Evolutionary conservation across 768 basidiomycete species (phyloP).

Genomic region (Leucogyrophana mollusca): DNA sequence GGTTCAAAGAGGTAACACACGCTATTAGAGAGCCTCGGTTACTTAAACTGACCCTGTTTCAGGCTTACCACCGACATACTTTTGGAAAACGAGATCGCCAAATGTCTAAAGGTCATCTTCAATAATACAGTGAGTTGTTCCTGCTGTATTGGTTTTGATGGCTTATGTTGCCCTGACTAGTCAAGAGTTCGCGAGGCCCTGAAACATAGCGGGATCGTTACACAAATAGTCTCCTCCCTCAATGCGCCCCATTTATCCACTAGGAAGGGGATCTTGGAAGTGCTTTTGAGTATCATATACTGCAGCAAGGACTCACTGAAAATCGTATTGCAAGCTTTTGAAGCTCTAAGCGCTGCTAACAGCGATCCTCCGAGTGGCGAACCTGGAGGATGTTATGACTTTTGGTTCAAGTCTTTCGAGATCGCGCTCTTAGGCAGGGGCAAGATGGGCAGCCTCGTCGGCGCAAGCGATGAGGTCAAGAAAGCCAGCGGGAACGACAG

Average conservation of each 20-base stretch:
- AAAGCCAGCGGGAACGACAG: slow-evolving; percentile 63
- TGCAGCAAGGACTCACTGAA: slow-evolving; percentile 60
- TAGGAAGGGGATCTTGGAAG: slow-evolving; percentile 75
- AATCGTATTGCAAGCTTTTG: slow-evolving; percentile 74
- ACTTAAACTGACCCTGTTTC: slow-evolving; percentile 6
- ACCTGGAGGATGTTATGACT: slow-evolving; percentile 66
- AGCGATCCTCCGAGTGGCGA: slow-evolving; percentile 39
- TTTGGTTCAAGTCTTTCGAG: slow-evolving; percentile 88
- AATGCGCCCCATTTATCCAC: slow-evolving; percentile 79
- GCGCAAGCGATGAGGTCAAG: slow-evolving; percentile 88
- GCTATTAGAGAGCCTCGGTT: not conserved
- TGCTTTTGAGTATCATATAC: slow-evolving; percentile 72
- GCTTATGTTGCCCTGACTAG: slow-evolving; percentile 36
- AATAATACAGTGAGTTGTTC: slow-evolving; percentile 54
- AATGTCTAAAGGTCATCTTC: slow-evolving; percentile 81
- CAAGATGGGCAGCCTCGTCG: slow-evolving; percentile 93
- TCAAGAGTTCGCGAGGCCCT: slow-evolving; percentile 70
- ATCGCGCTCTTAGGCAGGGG: slow-evolving; percentile 77
- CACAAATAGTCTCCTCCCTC: slow-evolving; percentile 78
- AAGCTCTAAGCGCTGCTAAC: slow-evolving; percentile 68
- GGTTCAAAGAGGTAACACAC: slow-evolving; percentile 54
- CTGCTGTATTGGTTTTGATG: slow-evolving; percentile 1
- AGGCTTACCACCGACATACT: slow-evolving; percentile 50
- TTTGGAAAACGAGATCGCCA: slow-evolving; percentile 86
- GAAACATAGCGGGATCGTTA: slow-evolving; percentile 68